Conservation (phyloP, 805 yeast species). For the Candida nitratophila region DNA sequence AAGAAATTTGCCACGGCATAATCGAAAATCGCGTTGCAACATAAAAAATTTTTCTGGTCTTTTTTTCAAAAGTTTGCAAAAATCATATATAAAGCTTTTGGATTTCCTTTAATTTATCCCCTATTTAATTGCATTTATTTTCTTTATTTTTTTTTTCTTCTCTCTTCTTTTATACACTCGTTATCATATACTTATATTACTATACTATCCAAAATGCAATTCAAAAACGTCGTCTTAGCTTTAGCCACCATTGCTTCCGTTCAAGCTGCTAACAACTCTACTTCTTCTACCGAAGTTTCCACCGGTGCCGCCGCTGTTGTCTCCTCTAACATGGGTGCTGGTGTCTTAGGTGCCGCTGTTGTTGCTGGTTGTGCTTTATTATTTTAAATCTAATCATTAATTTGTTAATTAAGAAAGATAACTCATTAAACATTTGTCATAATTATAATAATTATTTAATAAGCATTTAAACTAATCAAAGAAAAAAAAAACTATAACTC, state of each 20-base stretch:
- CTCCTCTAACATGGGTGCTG: constrained; percentile 56
- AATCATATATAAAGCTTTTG: neutral
- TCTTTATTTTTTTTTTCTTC: neutral
- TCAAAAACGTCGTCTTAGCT: constrained; percentile 60
- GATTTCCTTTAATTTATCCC: neutral
- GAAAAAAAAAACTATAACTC: too few relatives aligned
- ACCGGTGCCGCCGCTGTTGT: constrained; percentile 44
- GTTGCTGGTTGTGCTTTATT: constrained; percentile 66
- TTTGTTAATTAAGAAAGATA: neutral
- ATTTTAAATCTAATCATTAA: neutral
- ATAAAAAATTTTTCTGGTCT: too few relatives aligned
- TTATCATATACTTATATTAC: neutral
- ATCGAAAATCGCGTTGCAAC: too few relatives aligned
- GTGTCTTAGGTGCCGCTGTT: constrained; percentile 76
- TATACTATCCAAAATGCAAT: constrained; percentile 53
- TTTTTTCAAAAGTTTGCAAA: too few relatives aligned
- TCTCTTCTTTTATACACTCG: neutral
- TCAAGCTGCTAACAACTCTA: constrained; percentile 51
- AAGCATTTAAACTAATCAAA: too few relatives aligned
- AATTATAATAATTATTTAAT: too few relatives aligned
- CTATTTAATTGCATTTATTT: too few relatives aligned
- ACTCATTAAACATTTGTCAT: neutral
- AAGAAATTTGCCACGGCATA: too few relatives aligned
- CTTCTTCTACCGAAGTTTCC: constrained; percentile 31
- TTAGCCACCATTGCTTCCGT: constrained; percentile 66